Base-by-base conservation (phyloP, 176 grass and related monocot species). In the Oryza glumipatula region DNA sequence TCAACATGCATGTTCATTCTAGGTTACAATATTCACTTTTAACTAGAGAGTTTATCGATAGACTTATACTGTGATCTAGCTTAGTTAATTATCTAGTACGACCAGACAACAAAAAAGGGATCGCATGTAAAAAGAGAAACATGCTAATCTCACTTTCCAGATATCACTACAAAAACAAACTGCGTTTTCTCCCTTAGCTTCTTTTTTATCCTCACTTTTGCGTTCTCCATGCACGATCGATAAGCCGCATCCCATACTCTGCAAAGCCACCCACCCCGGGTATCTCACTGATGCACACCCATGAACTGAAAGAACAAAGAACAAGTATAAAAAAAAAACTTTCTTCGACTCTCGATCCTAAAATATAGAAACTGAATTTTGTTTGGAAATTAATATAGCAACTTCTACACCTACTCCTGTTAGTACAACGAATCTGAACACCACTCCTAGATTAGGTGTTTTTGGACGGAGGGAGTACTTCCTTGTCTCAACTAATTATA, bases 181-280 rank as follows among this genome's bases (percentile, higher is more conserved):
- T 16, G 9, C 32, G 19, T 7, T 56, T 56, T 2, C 6, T 6
- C 52, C 4, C 6, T 19, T 58, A 7, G 54, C 54, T 58, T 9
- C 54, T 72, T 32, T 44, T 41, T 17, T 64, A 65, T 77, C 70
- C 73, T 38, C n/a, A 21, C 65, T 89, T 84, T 85, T 89, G 64
- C 80, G 78, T 73, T 76, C 21, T 15, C 66, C 54, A 66, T 81
- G 83, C 86, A 83, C 51, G 52, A 46, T 66, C 83, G 78, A 89
- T 77, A 54, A 66, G 78, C 88, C 83, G 88, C 89, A 90, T 90
- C 84, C 77, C 89, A 87, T 87, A 75, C 78, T 73, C 13, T 70
- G 11, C 11, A 85, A 80, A 84, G 76, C 49, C 9, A 72, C 52
- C 64, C 58, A 16, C 21, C 41, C 85, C 48, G 54, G 54, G 19